Conservation (phyloP, 495 filamentous ascomycete genomes). For the Penicillium subrubescens region DNA sequence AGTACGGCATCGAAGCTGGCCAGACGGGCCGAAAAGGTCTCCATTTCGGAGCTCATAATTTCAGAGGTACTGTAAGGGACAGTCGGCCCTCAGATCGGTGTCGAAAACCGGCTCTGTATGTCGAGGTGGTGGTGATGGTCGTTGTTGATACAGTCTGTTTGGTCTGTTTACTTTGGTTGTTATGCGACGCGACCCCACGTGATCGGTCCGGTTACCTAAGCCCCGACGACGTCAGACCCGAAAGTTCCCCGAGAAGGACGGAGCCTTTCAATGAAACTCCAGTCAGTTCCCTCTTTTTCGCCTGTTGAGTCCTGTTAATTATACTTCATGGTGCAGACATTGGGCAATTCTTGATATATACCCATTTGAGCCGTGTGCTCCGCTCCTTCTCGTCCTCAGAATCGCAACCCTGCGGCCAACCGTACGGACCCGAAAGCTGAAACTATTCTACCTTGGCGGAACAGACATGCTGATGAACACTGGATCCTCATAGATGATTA, state of each 20-base stretch:
- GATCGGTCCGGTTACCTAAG: constrained; percentile 24
- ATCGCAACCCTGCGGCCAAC: constrained; percentile 37
- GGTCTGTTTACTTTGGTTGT: constrained; percentile 42
- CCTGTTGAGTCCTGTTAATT: constrained; percentile 16
- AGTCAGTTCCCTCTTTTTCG: constrained; percentile 10
- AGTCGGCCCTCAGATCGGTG: background rate
- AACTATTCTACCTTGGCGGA: constrained; percentile 9
- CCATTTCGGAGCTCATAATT: constrained; percentile 47
- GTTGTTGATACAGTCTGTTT: constrained; percentile 32
- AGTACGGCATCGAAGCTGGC: constrained; percentile 69
- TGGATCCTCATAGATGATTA: constrained; percentile 24
- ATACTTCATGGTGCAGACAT: constrained; percentile 31
- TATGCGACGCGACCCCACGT: constrained; percentile 39
- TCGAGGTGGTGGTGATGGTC: constrained; percentile 16
- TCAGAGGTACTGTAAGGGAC: constrained; percentile 5
- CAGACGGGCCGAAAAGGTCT: constrained; percentile 71
- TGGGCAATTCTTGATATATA: constrained; percentile 23
- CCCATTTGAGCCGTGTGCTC: constrained; percentile 31
- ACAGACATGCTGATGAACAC: constrained; percentile 8
- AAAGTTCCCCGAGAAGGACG: constrained; percentile 8
- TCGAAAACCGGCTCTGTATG: constrained; percentile 9
- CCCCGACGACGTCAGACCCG: constrained; percentile 31
- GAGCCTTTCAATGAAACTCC: constrained; percentile 7
- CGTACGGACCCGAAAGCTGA: constrained; percentile 28
- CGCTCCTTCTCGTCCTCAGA: constrained; percentile 27